Percentiles rank a stretch among this genome's conserved stretches.
phyloP scores from a whole-genome alignment of 371 early-diverging fungal species.

The Enterocytospora artemiae region DNA sequence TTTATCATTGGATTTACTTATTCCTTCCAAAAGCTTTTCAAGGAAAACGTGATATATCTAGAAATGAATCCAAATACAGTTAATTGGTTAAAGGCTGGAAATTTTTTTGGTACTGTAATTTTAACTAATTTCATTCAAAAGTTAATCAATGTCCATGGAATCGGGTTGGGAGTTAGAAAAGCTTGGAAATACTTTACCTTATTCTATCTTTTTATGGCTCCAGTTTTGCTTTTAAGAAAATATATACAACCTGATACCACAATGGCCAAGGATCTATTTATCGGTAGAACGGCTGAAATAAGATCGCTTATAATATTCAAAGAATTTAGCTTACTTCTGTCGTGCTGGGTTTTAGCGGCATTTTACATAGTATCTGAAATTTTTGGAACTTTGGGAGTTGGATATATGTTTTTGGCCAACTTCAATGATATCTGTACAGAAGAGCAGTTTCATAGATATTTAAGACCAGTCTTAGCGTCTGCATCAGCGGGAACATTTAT shows the following conservation, averaged over 20 bases:
- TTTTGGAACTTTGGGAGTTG: conserved; percentile 5
- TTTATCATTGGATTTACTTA: conserved; percentile 10
- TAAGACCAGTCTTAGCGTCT: conserved; percentile 16
- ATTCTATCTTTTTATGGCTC: conserved; percentile 3
- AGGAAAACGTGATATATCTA: conserved; percentile 1
- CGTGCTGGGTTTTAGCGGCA: conserved; percentile 2
- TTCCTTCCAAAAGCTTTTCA: conserved; percentile 13
- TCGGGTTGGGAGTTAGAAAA: background rate
- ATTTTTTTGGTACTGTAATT: conserved; percentile 6
- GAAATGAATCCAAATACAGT: background rate
- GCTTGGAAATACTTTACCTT: conserved; percentile 2
- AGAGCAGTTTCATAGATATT: conserved; percentile 9
- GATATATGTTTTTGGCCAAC: conserved; percentile 15
- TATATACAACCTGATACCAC: background rate
- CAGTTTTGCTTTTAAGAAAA: background rate
- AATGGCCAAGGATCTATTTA: conserved; percentile 3
- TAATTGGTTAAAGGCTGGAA: conserved; percentile 11
- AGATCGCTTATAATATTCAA: background rate
- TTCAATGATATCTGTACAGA: background rate
- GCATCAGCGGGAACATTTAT: background rate
- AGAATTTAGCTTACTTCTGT: background rate
- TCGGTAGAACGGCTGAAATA: background rate
- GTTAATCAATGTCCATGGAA: background rate
- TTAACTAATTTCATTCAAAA: conserved; percentile 1
- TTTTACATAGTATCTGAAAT: conserved; percentile 12